Evolutionary conservation across 768 basidiomycete species (phyloP), one percentile per base, ranked within the genome.

Genomic region (Tephrocybe sp.): DNA sequence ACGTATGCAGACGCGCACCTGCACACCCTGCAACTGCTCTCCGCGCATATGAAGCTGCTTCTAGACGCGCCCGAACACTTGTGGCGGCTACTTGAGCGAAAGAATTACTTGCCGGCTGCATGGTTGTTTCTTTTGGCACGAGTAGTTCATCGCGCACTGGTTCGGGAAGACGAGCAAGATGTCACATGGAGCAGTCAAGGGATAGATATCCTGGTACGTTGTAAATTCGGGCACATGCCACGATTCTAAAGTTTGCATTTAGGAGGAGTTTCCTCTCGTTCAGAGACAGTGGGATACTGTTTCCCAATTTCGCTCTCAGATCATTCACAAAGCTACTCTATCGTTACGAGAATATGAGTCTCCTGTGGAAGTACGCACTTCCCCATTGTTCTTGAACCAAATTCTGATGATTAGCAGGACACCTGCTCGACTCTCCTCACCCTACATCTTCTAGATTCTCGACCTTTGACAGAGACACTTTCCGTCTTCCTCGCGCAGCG

Each of bases 221-320:
- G 27, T 23, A 23, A 9, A 25, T 18, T 38, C 24, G 12, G 24
- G 9, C 40, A 15, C 29, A 12, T 9, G 21, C 34, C 18, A 15
- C 43, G 13, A 8, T 13, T 40, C 42, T 45, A 3, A 42, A 25
- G 7, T 19, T 49, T 31, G 29, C 44, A n/a, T 33, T 39, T 13
- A 94, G 92, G 80, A 82, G 40, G 90, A 94, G 66, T 87, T 94
- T 56, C 91, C 94, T 22, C 72, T 97, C 4, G 81, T 92, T 3
- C 88, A 92, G 56, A 84, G 91, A 29, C 94, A 97, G 67, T 97
- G 94, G 94, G 94, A 95, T 49, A 76, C 82, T 1, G 82, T 97
- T 7, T 81, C 84, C 4, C 90, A 88, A 56, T 92, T 95, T 62
- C 84, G 92, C 37, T 73, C 85, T 1, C 93, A 95, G 61, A 94